Evolutionary conservation across 805 yeast species (phyloP), one percentile per base, ranked within the genome.

Genomic region (Yarrowia alimentaria): DNA sequence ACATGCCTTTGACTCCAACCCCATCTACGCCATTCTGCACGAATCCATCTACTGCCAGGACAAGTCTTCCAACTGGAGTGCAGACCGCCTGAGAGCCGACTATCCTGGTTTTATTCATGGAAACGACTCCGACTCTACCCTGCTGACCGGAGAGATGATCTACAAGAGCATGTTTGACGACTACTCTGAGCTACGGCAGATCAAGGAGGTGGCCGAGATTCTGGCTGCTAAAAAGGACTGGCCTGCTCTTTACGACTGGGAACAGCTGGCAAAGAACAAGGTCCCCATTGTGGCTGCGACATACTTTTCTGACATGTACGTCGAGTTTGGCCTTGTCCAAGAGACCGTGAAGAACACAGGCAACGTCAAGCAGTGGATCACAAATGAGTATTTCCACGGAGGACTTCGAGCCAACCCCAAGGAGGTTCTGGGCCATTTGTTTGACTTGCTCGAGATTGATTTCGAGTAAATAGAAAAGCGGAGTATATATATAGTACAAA

Each of bases 91-190:
- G 16, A 18, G 51, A 18, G 20, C 13, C 2, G 50, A 43, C 6
- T 30, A 26, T 22, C 29, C 29, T 5, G 11, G 4, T 6, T 47
- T 47, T 12, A 11, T 26, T 3, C 24, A 20, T 4, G 32, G 18
- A 3, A 5, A 25, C 3, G n/a, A 17, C n/a, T 16, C 32, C 9
- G n/a, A 7, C 5, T 26, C 25, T 12, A 33, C 31, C 8, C 76
- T 60, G 53, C 76, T 76, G 60, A 76, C 79, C 3, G 79, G 81
- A 10, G 81, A 78, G 55, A 76, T 77, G 79, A 77, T 77, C 35
- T 77, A 61, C 62, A 70, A 71, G 54, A 71, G 74, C 11, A 76
- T 76, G 75, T 71, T 60, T 54, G 75, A 74, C 26, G 80, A 77
- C 56, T 77, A 68, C 55, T 60, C 61, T 0, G 78, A 74, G 55